phyloP scores from a whole-genome alignment of 768 basidiomycete species.

The Gautieria morchelliformis region DNA sequence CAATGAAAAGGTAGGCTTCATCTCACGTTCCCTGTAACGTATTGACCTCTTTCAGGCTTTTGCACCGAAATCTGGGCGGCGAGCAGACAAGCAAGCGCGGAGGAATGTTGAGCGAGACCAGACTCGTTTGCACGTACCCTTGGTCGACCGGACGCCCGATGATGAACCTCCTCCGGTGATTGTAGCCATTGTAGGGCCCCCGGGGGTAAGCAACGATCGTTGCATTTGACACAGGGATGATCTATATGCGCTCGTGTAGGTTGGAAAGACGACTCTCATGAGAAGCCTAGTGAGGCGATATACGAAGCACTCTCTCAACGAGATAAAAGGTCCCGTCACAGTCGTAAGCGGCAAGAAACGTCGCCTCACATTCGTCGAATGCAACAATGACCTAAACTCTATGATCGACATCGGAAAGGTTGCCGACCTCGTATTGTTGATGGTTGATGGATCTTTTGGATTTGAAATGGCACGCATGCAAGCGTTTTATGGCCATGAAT shows the following conservation, averaged over 20 bases:
- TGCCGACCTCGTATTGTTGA: conserved; percentile 89
- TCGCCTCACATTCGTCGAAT: conserved; percentile 92
- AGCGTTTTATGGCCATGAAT: neutral
- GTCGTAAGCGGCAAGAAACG: conserved; percentile 90
- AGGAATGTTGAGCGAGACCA: conserved; percentile 91
- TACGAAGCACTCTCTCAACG: conserved; percentile 86
- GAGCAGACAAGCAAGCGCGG: conserved; percentile 82
- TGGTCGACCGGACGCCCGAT: conserved; percentile 90
- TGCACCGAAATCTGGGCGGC: conserved; percentile 81
- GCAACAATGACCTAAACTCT: conserved; percentile 93
- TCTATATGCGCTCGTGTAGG: conserved; percentile 15
- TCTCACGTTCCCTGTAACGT: neutral
- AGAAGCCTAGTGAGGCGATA: conserved; percentile 86
- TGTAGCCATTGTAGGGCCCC: conserved; percentile 90
- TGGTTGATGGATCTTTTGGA: conserved; percentile 97
- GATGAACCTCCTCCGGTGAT: conserved; percentile 88
- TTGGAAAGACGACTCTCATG: conserved; percentile 91
- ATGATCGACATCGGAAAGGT: conserved; percentile 99
- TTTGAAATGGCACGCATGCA: conserved; percentile 85
- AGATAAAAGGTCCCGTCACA: conserved; percentile 89
- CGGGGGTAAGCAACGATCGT: conserved; percentile 53
- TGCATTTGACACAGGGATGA: neutral
- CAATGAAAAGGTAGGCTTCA: conserved; percentile 76
- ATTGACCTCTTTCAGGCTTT: conserved; percentile 55
- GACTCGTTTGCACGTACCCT: conserved; percentile 89